These are phyloP conservation scores for Candida manassasensis DNA, from an alignment of 805 yeast species.

Conservation along the genomic window DNA sequence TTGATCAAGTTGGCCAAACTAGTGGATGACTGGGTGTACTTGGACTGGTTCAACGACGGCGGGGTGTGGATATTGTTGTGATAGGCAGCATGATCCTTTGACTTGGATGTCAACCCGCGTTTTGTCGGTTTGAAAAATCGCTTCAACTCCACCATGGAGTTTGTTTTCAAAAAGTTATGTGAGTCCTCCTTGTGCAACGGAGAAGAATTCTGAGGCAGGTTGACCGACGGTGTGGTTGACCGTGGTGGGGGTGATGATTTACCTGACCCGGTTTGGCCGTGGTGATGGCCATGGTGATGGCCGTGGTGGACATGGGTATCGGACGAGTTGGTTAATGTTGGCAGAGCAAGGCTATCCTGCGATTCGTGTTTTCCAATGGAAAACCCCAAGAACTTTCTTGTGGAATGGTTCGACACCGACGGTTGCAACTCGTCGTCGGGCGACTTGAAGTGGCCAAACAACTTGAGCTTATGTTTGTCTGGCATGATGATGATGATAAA, in stretches of 20 bases:
- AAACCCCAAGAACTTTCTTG: slow-evolving; percentile 35
- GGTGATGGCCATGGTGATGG: slow-evolving; percentile 7
- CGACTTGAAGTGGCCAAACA: slow-evolving; percentile 36
- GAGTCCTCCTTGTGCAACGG: slow-evolving; percentile 20
- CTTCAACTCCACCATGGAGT: slow-evolving; percentile 68
- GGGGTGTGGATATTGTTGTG: slow-evolving; percentile 25
- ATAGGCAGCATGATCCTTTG: slow-evolving; percentile 12
- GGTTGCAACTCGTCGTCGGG: slow-evolving; percentile 22
- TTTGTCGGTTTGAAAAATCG: slow-evolving; percentile 63
- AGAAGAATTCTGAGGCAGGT: slow-evolving; percentile 2
- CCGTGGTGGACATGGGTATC: slow-evolving; percentile 18
- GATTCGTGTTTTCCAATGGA: slow-evolving; percentile 40
- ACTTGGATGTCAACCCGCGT: slow-evolving; percentile 18
- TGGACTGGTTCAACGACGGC: slow-evolving; percentile 25
- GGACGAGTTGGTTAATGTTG: slow-evolving; percentile 30
- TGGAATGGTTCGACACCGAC: slow-evolving; percentile 28
- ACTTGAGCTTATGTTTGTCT: slow-evolving; percentile 40
- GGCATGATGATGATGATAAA: slow-evolving; percentile 32
- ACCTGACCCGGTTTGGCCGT: no score
- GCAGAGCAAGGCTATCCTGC: slow-evolving; percentile 30
- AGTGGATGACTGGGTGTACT: slow-evolving; percentile 26
- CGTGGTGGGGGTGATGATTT: slow-evolving; percentile 1
- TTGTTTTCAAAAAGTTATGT: slow-evolving; percentile 30
- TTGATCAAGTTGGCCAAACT: slow-evolving; percentile 33
- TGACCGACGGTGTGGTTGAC: slow-evolving; percentile 3